These are phyloP conservation scores for Ajuga chamaepitys DNA, from an alignment of 257 asterid species.

Conservation along the genomic window DNA sequence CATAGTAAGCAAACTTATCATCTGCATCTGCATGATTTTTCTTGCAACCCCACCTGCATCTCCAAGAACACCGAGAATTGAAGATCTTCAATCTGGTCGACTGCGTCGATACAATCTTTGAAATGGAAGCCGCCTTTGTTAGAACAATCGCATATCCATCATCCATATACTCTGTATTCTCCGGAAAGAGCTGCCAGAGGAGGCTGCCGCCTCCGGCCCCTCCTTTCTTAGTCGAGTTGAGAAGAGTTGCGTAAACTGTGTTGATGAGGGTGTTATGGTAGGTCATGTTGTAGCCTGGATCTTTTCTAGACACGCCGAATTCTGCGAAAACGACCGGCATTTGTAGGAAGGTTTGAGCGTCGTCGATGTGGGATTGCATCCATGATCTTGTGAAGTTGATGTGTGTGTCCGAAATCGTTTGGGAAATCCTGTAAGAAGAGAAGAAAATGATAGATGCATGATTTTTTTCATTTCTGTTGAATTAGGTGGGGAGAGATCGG, in stretches of 20 bases:
- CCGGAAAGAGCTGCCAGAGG: constrained; percentile 89
- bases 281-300: constrained; percentile 57
- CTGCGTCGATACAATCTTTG: constrained; percentile 50
- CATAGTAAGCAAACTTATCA: no score
- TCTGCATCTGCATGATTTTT: constrained; percentile 41
- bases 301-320: constrained; percentile 73
- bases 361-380: constrained; percentile 89
- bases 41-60: constrained; percentile 84
- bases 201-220: constrained; percentile 79
- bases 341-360: constrained; percentile 54
- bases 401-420: constrained; percentile 55
- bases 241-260: constrained; percentile 45
- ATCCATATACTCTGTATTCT: constrained; percentile 88
- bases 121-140: constrained; percentile 48
- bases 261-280: constrained; percentile 48
- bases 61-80: constrained; percentile 67
- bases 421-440: constrained; percentile 53
- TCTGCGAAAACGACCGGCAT: constrained; percentile 87
- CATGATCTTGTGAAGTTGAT: constrained; percentile 73
- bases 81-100: constrained; percentile 51
- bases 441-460: neutral
- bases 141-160: constrained; percentile 87
- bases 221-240: constrained; percentile 70
- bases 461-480: no score
- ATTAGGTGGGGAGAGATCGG: no score